A percentile compares a stretch with the other conserved stretches of the same genome.
Conservation (phyloP, 768 basidiomycete genomes). For the Boletus rex-veris region DNA sequence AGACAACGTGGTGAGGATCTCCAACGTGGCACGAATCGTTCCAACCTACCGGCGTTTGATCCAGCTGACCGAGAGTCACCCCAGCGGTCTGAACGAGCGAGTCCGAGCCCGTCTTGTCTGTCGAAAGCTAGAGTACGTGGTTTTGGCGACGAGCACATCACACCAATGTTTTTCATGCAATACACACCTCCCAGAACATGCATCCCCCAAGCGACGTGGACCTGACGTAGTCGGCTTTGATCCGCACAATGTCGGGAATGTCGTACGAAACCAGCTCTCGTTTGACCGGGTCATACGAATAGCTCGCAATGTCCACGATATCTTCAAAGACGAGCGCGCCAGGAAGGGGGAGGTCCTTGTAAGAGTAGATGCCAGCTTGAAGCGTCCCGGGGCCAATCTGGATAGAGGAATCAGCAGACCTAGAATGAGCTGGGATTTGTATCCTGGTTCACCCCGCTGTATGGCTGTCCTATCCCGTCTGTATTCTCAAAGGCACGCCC, state of each 20-base stretch:
- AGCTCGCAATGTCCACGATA: constrained; percentile 64
- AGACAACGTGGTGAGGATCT: neutral
- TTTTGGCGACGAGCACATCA: neutral
- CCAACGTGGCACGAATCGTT: neutral
- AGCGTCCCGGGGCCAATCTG: constrained; percentile 66
- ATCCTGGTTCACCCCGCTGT: constrained; percentile 50
- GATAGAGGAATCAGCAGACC: constrained; percentile 2
- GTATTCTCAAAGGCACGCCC: constrained; percentile 77
- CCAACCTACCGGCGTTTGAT: constrained; percentile 43
- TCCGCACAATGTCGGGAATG: constrained; percentile 58
- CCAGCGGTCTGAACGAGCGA: constrained; percentile 56
- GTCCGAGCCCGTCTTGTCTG: constrained; percentile 54
- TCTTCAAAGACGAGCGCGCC: constrained; percentile 66
- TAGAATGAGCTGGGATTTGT: neutral
- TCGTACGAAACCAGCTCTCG: constrained; percentile 76
- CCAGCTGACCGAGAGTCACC: constrained; percentile 47
- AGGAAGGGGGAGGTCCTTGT: constrained; percentile 64
- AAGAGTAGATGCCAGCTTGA: constrained; percentile 49
- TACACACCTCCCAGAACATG: constrained; percentile 66
- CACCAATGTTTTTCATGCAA: neutral
- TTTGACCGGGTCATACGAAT: constrained; percentile 69
- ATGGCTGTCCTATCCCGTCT: constrained; percentile 60
- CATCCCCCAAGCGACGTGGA: constrained; percentile 59
- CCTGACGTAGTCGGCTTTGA: constrained; percentile 68
- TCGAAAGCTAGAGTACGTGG: constrained; percentile 40